Evolutionary conservation across 116 monocot species (phyloP).

Genomic region (Zostera marina): DNA sequence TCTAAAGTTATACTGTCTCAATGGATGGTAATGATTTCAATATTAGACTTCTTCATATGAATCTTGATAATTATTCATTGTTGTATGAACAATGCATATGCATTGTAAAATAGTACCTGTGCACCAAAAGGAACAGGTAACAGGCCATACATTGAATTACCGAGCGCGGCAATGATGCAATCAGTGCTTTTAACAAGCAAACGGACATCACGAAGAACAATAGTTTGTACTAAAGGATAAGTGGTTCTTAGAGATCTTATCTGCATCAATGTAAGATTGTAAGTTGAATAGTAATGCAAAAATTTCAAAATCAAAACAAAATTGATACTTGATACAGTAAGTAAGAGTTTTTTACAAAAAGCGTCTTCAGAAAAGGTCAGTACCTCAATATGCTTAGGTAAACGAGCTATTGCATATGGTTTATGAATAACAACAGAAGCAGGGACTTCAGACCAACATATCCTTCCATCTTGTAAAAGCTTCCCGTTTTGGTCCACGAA

Average conservation of each 20-base stretch:
- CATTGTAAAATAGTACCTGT: constrained; percentile 27
- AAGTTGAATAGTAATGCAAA: not conserved
- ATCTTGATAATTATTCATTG: not conserved
- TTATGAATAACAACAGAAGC: constrained; percentile 58
- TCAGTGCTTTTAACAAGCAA: constrained; percentile 62
- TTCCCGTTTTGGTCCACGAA: constrained; percentile 99
- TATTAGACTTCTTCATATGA: not conserved
- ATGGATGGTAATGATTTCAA: not conserved
- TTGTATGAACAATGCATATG: not conserved
- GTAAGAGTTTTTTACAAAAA: constrained; percentile 2
- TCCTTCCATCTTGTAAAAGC: constrained; percentile 87
- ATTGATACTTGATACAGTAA: not conserved
- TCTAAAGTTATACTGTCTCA: not conserved
- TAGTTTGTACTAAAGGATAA: constrained; percentile 80
- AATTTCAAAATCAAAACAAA: not conserved
- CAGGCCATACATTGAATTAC: constrained; percentile 70
- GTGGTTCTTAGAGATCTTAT: constrained; percentile 84
- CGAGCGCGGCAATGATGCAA: constrained; percentile 57
- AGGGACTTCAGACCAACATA: constrained; percentile 93
- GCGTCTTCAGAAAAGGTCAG: not conserved
- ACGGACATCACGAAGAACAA: constrained; percentile 74
- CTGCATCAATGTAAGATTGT: constrained; percentile 31
- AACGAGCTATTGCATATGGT: constrained; percentile 76
- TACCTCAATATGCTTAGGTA: constrained; percentile 80
- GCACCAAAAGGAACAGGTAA: constrained; percentile 91